phyloP scores from a whole-genome alignment of 306 rosid genomes.

The Acacia melanoxylon region DNA sequence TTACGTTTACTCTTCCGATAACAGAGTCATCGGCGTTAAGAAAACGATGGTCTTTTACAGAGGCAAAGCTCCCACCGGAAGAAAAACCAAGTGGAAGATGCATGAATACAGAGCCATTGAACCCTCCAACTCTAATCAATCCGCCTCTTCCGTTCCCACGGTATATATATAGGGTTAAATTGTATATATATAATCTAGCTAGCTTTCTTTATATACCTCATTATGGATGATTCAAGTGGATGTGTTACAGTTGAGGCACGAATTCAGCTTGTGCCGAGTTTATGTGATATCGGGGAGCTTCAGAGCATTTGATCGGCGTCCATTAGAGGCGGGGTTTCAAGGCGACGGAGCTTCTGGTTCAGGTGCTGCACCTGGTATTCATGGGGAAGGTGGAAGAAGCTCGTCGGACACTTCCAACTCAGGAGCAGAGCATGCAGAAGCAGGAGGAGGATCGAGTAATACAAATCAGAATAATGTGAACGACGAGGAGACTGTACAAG shows the following conservation, averaged over 20 bases:
- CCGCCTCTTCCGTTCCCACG: slow-evolving; percentile 39
- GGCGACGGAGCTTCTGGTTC: slow-evolving; percentile 17
- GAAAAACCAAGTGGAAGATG: slow-evolving; percentile 91
- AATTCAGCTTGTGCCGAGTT: slow-evolving; percentile 81
- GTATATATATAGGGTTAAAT: too few relatives aligned
- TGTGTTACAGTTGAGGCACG: slow-evolving; percentile 61
- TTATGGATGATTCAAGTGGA: not conserved
- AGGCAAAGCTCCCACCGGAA: slow-evolving; percentile 84
- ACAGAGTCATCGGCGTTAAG: slow-evolving; percentile 64
- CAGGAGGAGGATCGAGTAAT: slow-evolving; percentile 36
- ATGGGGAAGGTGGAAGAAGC: slow-evolving; percentile 3
- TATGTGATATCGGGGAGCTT: slow-evolving; percentile 75
- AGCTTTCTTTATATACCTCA: too few relatives aligned
- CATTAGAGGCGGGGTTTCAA: slow-evolving; percentile 27
- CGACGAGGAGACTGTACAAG: slow-evolving; percentile 32
- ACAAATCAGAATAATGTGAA: slow-evolving; percentile 29
- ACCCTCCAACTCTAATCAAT: slow-evolving; percentile 22
- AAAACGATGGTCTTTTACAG: slow-evolving; percentile 84
- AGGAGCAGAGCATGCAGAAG: slow-evolving; percentile 27
- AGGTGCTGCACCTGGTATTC: not conserved
- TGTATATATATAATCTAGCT: slow-evolving; percentile 2
- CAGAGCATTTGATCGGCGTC: slow-evolving; percentile 86
- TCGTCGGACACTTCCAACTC: slow-evolving; percentile 46
- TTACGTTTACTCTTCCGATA: slow-evolving; percentile 70
- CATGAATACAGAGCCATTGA: slow-evolving; percentile 81